Conservation (phyloP, 2,329 filamentous ascomycete genomes). For the Fusarium cyanostomum region DNA sequence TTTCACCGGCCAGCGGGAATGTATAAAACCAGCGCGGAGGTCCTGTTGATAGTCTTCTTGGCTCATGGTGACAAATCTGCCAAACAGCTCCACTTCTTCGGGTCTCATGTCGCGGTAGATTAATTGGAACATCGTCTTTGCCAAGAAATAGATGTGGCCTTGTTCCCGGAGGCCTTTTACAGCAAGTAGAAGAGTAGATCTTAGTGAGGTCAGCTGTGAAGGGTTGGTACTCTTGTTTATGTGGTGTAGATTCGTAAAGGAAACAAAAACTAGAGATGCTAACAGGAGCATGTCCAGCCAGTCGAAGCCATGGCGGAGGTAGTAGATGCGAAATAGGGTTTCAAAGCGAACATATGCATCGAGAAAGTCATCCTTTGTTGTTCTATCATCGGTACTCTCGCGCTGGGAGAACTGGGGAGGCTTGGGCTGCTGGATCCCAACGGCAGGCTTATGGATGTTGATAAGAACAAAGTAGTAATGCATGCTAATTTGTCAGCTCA, state of each 20-base stretch:
- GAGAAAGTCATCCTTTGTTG: background rate
- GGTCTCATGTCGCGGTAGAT: background rate
- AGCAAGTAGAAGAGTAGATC: background rate
- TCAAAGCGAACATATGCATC: constrained; percentile 3
- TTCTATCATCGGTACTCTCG: background rate
- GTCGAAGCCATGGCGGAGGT: constrained; percentile 40
- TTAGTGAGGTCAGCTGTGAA: background rate
- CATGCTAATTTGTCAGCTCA: background rate
- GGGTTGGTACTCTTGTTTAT: background rate
- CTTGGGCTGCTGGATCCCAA: background rate
- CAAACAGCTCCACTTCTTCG: background rate
- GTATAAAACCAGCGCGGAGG: background rate
- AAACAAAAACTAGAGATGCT: background rate
- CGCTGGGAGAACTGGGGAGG: background rate
- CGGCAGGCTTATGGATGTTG: background rate
- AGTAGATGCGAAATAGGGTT: constrained; percentile 35
- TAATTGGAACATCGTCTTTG: background rate
- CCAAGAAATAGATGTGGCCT: background rate
- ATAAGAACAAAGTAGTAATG: background rate
- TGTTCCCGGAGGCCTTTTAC: background rate
- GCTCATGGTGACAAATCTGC: background rate
- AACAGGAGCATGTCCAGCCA: background rate
- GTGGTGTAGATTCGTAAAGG: background rate
- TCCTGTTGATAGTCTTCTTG: background rate
- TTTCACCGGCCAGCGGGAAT: background rate